Evolutionary conservation across 345 rosid genomes (phyloP), one percentile per base, ranked within the genome.

Genomic region (Gossypioides kirkii): DNA sequence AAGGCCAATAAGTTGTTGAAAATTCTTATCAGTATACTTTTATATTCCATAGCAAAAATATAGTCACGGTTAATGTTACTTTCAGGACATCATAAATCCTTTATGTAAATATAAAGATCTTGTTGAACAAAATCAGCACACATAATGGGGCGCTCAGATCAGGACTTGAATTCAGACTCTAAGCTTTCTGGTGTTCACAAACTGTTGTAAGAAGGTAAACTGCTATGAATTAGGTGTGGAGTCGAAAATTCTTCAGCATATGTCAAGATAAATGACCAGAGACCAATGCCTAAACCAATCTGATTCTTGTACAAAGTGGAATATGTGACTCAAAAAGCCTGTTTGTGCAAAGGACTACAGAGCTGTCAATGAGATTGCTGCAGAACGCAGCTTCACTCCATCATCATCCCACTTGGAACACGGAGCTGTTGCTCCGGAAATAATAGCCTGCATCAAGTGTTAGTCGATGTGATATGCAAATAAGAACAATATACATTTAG

Each of bases 361-460:
- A 80, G 87, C 72, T 8, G 85, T 73, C 73, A 93, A 81, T 41
- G 98, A 91, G 74, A 91, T 81, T 49, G 93, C 95, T 36, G 95
- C 94, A 69, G 98, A 93, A 20, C 95, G 88, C 77, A 93, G 89
- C 84, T 79, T 87, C 71, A 89, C 80, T 0, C 91, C 97, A 74
- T 90, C 96, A 32, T 86, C 88, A 61, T 89, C 86, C 97, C 97
- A 90, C 79, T 84, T 86, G 55, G 89, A 88, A 79, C 84, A 82
- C 1, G 97, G 94, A 2, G 97, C 98, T 25, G 91, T 86, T 77
- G 98, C 97, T 85, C 98, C 98, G 58, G 91, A 92, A 23, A 94
- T 86, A 74, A 80, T 82, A 79, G 86, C 92, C 98, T 91, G 79
- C 70, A 47, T 46, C 42, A 75, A 38, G 52, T 63, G 68, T 22